These are phyloP conservation scores for Paramecium primaurelia DNA, from an alignment of 73 alveolate genomes.

Conservation along the genomic window DNA sequence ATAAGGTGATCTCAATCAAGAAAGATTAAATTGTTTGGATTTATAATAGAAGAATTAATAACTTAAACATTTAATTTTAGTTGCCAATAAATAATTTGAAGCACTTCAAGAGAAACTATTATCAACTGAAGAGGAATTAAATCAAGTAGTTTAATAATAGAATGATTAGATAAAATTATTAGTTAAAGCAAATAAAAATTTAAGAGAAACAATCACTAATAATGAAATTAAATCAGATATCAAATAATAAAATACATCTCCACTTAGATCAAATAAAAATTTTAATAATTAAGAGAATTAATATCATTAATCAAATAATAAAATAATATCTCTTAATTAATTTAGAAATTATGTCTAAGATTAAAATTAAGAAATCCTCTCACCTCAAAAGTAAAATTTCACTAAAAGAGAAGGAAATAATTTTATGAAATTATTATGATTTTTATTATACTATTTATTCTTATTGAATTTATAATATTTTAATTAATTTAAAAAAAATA, in stretches of 20 bases:
- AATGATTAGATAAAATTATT: no score
- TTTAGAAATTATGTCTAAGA: not conserved
- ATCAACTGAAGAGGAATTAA: not conserved
- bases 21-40: not conserved
- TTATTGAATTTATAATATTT: not conserved
- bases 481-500: not conserved
- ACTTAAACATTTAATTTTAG: not conserved
- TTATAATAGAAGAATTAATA: not conserved
- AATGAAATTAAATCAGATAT: not conserved
- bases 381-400: not conserved
- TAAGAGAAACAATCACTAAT: not conserved
- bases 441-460: no score
- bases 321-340: not conserved
- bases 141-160: not conserved
- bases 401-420: not conserved
- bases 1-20: not conserved
- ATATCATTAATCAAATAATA: not conserved
- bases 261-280: not conserved
- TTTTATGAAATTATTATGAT: not conserved
- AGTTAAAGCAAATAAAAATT: not conserved
- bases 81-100: not conserved
- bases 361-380: not conserved
- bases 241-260: not conserved
- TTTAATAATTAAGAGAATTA: not conserved
- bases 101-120: not conserved